These are phyloP conservation scores for Neurospora tetraspora DNA, from an alignment of 495 filamentous ascomycete genomes.

Conservation along the genomic window DNA sequence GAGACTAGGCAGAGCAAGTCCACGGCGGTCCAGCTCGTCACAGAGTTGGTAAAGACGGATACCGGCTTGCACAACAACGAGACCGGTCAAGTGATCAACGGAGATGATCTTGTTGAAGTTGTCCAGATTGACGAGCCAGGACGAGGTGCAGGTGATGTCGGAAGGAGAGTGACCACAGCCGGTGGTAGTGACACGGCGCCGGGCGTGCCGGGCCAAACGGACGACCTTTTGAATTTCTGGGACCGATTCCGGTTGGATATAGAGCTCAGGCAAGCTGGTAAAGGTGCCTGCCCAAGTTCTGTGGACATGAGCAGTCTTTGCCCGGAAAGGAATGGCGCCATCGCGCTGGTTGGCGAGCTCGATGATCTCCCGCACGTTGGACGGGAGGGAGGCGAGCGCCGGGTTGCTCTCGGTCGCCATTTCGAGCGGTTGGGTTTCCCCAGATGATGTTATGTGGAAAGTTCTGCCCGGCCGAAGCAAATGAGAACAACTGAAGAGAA, in stretches of 20 bases:
- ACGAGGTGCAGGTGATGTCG: slow-evolving; percentile 85
- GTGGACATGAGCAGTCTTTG: slow-evolving; percentile 59
- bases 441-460: not conserved
- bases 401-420: slow-evolving; percentile 8
- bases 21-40: slow-evolving; percentile 54
- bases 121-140: slow-evolving; percentile 93
- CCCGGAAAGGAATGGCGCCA: slow-evolving; percentile 61
- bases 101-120: slow-evolving; percentile 61
- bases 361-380: slow-evolving; percentile 13
- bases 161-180: slow-evolving; percentile 88
- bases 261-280: slow-evolving; percentile 77
- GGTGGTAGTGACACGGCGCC: slow-evolving; percentile 67
- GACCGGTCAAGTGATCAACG: slow-evolving; percentile 50
- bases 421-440: not conserved
- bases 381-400: slow-evolving; percentile 9
- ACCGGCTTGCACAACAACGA: slow-evolving; percentile 72
- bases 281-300: slow-evolving; percentile 97
- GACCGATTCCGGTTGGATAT: slow-evolving; percentile 68
- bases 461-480: not conserved
- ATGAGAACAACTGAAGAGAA: not conserved
- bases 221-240: slow-evolving; percentile 76
- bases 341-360: slow-evolving; percentile 5
- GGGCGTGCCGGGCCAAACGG: slow-evolving; percentile 68
- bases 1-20: slow-evolving; percentile 75
- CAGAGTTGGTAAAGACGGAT: slow-evolving; percentile 69